Base-by-base conservation (phyloP, 208 protist species). In the Crithidia expoeki region DNA sequence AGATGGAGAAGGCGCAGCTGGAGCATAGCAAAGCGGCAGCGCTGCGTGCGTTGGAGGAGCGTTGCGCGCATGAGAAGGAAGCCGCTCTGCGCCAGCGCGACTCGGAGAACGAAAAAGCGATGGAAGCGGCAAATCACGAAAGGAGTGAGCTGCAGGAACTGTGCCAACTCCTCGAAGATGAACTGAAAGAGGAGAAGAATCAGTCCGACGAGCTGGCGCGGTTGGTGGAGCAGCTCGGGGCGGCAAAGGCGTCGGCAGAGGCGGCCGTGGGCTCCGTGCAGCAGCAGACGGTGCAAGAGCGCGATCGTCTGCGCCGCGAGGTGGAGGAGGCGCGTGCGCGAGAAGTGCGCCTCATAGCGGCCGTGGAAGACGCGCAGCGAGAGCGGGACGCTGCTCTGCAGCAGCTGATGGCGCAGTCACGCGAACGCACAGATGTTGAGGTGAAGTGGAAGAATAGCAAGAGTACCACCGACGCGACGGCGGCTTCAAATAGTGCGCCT, bases 151-250 rank as follows among this genome's bases (percentile, higher is more conserved):
- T 85, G 64, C 70, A 73, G n/a, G 80, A 87, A 32, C 46, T 75
- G 19, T 80, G 80, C 25, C 72, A 75, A 9, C 67, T 79, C 0
- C 72, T 82, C 23, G 79, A 90, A 53, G 73, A 79, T 5, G 79
- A 84, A 42, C 33, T 86, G 21, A 57, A 52, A 27, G 62, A 84
- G 46, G 64, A 85, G 38, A 81, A 85, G 61, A 56, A 23, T 11
- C 72, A 76, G 36, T 76, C 76, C 4, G 78, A 86, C 16, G 63
- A 72, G 32, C 75, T 79, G 12, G 58, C 33, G 40, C 57, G 34
- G 14, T 34, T 72, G n/a, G 71, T 84, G 66, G 50, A 70, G 46
- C 52, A 65, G 14, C 50, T 73, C 2, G 51, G 68, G 7, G 68
- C 49, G 16, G 80, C 68, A 34, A 65, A 78, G n/a, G 63, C 60